Base-by-base conservation (phyloP, 2,329 filamentous ascomycete species). In the Basipetospora chlamydospora region DNA sequence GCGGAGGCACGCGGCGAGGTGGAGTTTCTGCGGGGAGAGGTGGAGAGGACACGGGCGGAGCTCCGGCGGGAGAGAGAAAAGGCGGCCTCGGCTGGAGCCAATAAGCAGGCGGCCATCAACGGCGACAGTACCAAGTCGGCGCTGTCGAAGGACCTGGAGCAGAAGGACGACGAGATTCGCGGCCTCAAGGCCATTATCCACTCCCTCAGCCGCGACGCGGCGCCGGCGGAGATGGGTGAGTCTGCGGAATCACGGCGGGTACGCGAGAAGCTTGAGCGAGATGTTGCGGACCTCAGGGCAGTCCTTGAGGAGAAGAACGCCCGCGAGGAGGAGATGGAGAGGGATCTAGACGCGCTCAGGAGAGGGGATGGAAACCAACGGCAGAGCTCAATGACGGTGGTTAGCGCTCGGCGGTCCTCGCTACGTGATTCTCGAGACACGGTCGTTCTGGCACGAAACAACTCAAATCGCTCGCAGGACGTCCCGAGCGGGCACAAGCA, bases 151-250 rank as follows among this genome's bases (percentile, higher is more conserved):
- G 86, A 94, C 44, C 59, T 96, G 21, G 86, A 92, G 52, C 82
- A 93, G 52, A 90, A 92, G 53, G 88, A 98, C 49, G 90, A 98
- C 48, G 90, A 98, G 61, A 96, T 98, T 50, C 74, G 88, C 43
- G 90, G 90, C 32, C 70, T 98, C 44, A 98, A 96, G 58, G 88
- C 90, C 29, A 96, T 98, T 52, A 96, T 98, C 42, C 88, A 96
- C 58, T 94, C 85, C 13, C 67, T 98, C 26, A 94, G 86, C 54
- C 72, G 85, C 42, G 84, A 84, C 46, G 72, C 77, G 9, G 39
- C 36, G 17, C 31, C 40, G 5, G 33, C 29, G 23, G 39, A 37
- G 9, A 36, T 33, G 13, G 63, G 64, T 23, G 64, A 63, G 38
- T 63, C 62, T 1, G 53, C 60, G 33, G 64, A 75, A 35, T 72